A percentile compares a stretch with the other conserved stretches of the same genome.
Conservation (phyloP, 225 moss, liverwort and hornwort genomes). For the Straminergon stramineum region DNA sequence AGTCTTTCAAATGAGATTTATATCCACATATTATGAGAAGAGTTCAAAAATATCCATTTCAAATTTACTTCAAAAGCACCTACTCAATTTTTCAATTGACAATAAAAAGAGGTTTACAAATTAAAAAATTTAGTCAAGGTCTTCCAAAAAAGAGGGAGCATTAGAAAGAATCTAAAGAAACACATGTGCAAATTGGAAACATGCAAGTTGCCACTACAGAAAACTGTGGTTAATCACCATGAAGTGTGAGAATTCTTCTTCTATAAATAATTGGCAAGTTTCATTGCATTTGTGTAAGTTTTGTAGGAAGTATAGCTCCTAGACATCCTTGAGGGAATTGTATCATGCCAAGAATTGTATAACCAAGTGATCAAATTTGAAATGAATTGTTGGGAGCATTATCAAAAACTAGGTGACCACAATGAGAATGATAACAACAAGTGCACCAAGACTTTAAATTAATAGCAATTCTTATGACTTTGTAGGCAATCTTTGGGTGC, state of each 20-base stretch:
- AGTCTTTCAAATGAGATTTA: fast-evolving
- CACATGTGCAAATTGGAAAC: background rate
- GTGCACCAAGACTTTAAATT: background rate
- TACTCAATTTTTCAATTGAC: background rate
- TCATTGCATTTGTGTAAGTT: background rate
- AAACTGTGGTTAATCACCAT: background rate
- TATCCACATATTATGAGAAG: fast-evolving
- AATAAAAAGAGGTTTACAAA: background rate
- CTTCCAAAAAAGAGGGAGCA: fast-evolving
- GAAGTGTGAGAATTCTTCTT: background rate
- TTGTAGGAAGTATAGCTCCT: fast-evolving
- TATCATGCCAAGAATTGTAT: background rate
- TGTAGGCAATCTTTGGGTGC: background rate
- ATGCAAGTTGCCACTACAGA: background rate
- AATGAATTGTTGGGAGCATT: background rate
- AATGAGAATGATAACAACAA: background rate
- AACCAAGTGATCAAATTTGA: background rate
- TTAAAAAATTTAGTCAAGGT: background rate
- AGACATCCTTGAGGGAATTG: background rate
- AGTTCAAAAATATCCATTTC: background rate
- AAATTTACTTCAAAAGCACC: background rate
- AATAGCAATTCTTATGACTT: background rate
- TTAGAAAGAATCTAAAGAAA: background rate
- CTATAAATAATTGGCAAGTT: background rate
- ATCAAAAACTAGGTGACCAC: background rate